Evolutionary conservation across 2,329 filamentous ascomycete species (phyloP).

Genomic region (Colletotrichum australisinense): DNA sequence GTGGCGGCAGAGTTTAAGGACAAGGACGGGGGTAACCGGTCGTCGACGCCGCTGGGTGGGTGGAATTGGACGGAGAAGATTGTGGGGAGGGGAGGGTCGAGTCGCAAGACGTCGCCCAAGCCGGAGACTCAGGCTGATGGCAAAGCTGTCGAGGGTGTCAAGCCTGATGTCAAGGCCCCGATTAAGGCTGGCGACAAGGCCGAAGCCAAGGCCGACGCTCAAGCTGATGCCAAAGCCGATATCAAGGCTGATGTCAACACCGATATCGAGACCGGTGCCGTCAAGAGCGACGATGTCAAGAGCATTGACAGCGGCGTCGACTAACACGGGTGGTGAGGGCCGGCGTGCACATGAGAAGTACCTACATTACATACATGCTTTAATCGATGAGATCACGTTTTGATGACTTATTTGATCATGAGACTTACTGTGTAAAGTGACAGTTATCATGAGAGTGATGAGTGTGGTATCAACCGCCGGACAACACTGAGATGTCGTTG

Average conservation of each 20-base stretch:
- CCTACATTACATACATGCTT: conserved; percentile 14
- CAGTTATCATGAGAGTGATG: background rate
- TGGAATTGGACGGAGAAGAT: conserved; percentile 69
- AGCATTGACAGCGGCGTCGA: background rate
- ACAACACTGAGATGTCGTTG: background rate
- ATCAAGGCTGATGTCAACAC: too few species aligned
- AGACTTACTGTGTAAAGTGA: background rate
- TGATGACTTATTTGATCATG: background rate
- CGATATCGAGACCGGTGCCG: too few species aligned
- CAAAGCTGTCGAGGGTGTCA: background rate
- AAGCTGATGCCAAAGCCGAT: too few species aligned
- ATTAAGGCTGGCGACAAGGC: too few species aligned
- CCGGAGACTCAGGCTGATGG: background rate
- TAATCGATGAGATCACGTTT: conserved; percentile 25
- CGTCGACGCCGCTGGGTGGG: conserved; percentile 40
- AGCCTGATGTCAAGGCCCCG: too few species aligned
- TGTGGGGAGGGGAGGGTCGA: conserved; percentile 51
- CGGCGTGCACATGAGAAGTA: background rate
- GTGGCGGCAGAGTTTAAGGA: conserved; percentile 38
- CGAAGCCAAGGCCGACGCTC: too few species aligned
- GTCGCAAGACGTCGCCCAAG: conserved; percentile 21
- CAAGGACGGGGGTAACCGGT: conserved; percentile 35
- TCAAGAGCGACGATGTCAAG: background rate
- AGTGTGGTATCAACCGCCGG: background rate
- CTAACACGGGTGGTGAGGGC: background rate